Evolutionary conservation across 306 rosid species (phyloP).

Genomic region (Lotus japonicus): DNA sequence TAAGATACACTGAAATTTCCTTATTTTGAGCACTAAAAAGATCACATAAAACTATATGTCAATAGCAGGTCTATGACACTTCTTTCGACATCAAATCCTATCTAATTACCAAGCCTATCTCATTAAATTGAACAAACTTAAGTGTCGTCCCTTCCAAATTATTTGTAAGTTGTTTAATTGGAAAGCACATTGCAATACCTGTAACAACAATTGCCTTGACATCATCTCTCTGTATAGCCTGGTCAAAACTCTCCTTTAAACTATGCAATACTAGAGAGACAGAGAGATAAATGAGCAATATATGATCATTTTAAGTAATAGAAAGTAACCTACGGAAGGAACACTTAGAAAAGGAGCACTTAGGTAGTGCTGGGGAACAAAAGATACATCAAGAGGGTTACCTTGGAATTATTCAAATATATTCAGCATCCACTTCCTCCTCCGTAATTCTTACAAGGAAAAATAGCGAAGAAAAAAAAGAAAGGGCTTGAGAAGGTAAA

Average conservation of each 20-base stretch:
- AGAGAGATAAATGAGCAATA: constrained; percentile 8
- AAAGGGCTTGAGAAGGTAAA: too few relatives aligned
- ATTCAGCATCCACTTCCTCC: too few relatives aligned
- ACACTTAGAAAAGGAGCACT: too few relatives aligned
- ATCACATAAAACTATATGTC: too few relatives aligned
- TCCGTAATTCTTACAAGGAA: too few relatives aligned
- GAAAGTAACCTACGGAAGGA: not conserved
- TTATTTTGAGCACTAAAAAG: too few relatives aligned
- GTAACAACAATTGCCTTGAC: constrained; percentile 89
- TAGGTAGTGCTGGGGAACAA: too few relatives aligned
- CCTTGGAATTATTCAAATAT: too few relatives aligned
- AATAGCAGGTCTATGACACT: not conserved
- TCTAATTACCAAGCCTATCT: not conserved
- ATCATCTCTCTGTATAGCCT: constrained; percentile 67
- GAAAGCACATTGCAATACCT: constrained; percentile 37
- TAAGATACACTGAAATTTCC: too few relatives aligned
- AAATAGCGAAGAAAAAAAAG: too few relatives aligned
- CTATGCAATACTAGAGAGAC: constrained; percentile 47
- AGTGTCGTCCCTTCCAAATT: not conserved
- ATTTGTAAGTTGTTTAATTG: not conserved
- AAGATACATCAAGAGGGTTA: not conserved
- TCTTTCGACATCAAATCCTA: not conserved
- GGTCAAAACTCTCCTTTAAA: constrained; percentile 63
- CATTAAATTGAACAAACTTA: not conserved
- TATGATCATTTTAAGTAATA: not conserved